These are phyloP conservation scores for Aspergillus cavernicola DNA, from an alignment of 495 filamentous ascomycete species.

Conservation along the genomic window DNA sequence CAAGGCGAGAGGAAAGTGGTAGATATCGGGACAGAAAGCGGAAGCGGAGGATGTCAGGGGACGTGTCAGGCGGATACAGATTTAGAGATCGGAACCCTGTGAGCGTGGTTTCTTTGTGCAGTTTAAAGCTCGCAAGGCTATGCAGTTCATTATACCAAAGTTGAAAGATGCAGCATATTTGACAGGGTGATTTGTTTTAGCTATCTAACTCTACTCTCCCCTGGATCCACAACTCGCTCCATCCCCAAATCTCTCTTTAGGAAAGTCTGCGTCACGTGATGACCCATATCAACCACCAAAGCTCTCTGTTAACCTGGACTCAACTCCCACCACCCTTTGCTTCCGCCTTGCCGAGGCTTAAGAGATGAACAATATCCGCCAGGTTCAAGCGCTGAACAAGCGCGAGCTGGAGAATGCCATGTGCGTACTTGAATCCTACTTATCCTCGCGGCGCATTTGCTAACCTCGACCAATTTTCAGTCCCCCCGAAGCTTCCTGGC, in stretches of 20 bases:
- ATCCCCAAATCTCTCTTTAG: constrained; percentile 7
- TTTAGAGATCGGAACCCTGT: background rate
- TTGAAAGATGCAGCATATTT: background rate
- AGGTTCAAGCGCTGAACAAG: constrained; percentile 91
- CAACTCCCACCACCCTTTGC: background rate
- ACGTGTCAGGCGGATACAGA: constrained; percentile 7
- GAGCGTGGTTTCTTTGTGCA: background rate
- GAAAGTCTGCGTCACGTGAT: background rate
- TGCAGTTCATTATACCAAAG: background rate
- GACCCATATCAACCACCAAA: background rate
- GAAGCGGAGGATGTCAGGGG: constrained; percentile 23
- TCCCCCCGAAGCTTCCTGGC: constrained; percentile 86
- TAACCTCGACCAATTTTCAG: constrained; percentile 35
- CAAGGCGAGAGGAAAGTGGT: constrained; percentile 5
- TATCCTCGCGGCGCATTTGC: background rate
- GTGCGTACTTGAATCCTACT: constrained; percentile 37
- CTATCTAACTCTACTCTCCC: too few species aligned
- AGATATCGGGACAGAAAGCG: constrained; percentile 11
- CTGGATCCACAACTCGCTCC: constrained; percentile 6
- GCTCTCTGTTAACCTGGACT: background rate
- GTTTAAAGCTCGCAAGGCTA: background rate
- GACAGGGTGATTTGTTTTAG: background rate
- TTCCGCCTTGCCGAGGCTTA: background rate
- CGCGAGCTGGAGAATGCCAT: constrained; percentile 85
- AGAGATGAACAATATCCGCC: constrained; percentile 85